Percentiles rank a stretch among this genome's conserved stretches.
Conservation (phyloP, 345 rosid species). For the Citrus australasica region DNA sequence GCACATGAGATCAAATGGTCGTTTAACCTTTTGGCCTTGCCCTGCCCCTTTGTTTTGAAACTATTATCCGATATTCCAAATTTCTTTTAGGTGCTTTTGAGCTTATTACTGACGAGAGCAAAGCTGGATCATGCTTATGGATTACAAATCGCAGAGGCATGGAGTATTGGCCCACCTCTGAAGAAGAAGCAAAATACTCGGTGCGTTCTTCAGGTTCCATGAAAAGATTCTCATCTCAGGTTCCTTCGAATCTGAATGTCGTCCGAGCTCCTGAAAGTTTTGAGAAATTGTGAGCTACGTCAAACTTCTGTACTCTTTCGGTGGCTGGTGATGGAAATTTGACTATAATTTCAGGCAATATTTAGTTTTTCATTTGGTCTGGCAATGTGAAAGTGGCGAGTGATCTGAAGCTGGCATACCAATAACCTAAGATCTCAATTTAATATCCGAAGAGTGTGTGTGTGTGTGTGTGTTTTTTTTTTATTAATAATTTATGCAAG, state of each 20-base stretch:
- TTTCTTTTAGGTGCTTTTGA: conserved; percentile 69
- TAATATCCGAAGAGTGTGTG: background rate
- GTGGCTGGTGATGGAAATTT: background rate
- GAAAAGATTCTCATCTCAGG: conserved; percentile 10
- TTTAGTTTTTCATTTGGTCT: background rate
- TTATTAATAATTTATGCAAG: too few relatives aligned
- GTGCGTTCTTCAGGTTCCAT: conserved; percentile 35
- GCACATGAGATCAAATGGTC: background rate
- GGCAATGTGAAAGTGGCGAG: background rate
- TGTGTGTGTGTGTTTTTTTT: too few relatives aligned
- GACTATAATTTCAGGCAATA: background rate
- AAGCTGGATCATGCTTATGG: conserved; percentile 93
- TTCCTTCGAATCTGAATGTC: conserved; percentile 29
- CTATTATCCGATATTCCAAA: conserved; percentile 6
- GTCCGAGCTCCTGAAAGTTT: conserved; percentile 68
- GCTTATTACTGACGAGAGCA: conserved; percentile 74
- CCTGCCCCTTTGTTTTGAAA: background rate
- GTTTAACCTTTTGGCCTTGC: background rate
- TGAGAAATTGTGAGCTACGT: conserved; percentile 70
- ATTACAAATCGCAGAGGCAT: conserved; percentile 81
- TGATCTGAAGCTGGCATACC: background rate
- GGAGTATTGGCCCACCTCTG: conserved; percentile 90
- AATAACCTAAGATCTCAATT: background rate
- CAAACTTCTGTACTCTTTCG: background rate
- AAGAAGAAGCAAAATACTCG: conserved; percentile 67